Conservation (phyloP, 139 green algal species). For the Raphidocelis subcapitata region DNA sequence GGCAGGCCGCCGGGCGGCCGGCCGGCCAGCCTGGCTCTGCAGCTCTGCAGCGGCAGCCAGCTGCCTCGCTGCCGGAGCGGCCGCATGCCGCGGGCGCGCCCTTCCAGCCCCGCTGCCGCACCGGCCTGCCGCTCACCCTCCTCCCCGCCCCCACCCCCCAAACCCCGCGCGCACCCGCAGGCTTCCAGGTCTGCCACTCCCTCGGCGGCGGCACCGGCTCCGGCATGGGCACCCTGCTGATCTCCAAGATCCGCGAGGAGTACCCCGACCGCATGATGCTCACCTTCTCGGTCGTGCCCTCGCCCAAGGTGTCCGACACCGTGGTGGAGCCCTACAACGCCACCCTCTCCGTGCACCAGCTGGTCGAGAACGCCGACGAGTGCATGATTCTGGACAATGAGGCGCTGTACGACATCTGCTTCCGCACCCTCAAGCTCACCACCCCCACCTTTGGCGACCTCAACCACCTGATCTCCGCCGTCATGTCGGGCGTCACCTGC, state of each 20-base stretch:
- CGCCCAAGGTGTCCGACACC: slow-evolving; percentile 99
- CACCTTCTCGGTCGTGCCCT: slow-evolving; percentile 99
- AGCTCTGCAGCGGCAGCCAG: no score
- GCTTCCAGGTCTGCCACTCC: slow-evolving; percentile 95
- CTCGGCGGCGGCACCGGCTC: slow-evolving; percentile 94
- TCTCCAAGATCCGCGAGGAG: slow-evolving; percentile 98
- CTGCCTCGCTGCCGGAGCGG: no score
- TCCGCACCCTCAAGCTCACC: slow-evolving; percentile 98
- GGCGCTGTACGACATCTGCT: slow-evolving; percentile 99
- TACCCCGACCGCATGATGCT: slow-evolving; percentile 99
- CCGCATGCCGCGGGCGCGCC: no score
- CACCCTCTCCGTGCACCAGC: slow-evolving; percentile 99
- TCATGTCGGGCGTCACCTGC: slow-evolving; percentile 99
- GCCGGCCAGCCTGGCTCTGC: no score
- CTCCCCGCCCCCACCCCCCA: no score
- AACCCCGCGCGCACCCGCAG: no score
- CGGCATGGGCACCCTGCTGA: slow-evolving; percentile 98
- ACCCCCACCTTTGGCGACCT: slow-evolving; percentile 97
- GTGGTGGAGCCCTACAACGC: slow-evolving; percentile 99
- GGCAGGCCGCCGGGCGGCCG: no score
- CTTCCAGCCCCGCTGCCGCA: no score
- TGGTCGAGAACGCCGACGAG: slow-evolving; percentile 99
- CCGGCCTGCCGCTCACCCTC: no score
- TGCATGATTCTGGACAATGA: slow-evolving; percentile 99
- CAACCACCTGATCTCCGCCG: slow-evolving; percentile 98